A percentile compares a stretch with the other conserved stretches of the same genome.
phyloP scores from a whole-genome alignment of 495 filamentous ascomycete genomes.

The Venustampulla echinocandica region DNA sequence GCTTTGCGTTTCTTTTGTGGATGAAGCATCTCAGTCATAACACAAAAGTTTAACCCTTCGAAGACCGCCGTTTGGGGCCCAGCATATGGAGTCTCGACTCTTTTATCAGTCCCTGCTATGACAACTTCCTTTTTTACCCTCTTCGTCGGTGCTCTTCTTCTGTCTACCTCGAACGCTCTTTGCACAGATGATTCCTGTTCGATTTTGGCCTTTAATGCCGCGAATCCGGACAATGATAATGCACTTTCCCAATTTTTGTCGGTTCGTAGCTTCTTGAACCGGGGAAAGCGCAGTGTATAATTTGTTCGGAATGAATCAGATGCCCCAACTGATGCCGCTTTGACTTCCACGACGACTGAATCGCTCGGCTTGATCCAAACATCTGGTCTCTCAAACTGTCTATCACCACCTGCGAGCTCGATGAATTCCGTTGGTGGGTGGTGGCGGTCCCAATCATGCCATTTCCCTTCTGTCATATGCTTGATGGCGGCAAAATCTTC shows the following conservation, averaged over 20 bases:
- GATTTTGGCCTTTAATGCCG: conserved; percentile 58
- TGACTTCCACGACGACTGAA: conserved; percentile 79
- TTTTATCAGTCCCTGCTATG: conserved; percentile 59
- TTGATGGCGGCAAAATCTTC: conserved; percentile 75
- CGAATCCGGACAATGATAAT: conserved; percentile 68
- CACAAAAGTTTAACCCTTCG: conserved; percentile 69
- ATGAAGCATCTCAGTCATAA: conserved; percentile 33
- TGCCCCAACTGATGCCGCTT: conserved; percentile 70
- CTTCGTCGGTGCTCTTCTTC: conserved; percentile 56
- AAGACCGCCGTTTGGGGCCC: conserved; percentile 56
- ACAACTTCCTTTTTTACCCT: conserved; percentile 56
- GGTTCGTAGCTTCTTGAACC: conserved; percentile 72
- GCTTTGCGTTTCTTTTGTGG: conserved; percentile 62
- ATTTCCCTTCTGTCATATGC: conserved; percentile 83
- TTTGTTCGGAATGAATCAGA: conserved; percentile 72
- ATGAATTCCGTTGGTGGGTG: conserved; percentile 73
- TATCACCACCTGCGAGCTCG: conserved; percentile 66
- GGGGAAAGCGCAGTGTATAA: conserved; percentile 80
- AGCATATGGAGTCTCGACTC: conserved; percentile 40
- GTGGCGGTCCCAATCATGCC: conserved; percentile 75
- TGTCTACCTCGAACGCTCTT: conserved; percentile 77
- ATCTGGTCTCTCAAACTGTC: conserved; percentile 74
- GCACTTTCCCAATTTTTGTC: conserved; percentile 82
- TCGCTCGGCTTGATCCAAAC: conserved; percentile 89
- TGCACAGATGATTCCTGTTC: conserved; percentile 65